Evolutionary conservation across 345 rosid genomes (phyloP).

Genomic region (Eucalyptus melliodora): DNA sequence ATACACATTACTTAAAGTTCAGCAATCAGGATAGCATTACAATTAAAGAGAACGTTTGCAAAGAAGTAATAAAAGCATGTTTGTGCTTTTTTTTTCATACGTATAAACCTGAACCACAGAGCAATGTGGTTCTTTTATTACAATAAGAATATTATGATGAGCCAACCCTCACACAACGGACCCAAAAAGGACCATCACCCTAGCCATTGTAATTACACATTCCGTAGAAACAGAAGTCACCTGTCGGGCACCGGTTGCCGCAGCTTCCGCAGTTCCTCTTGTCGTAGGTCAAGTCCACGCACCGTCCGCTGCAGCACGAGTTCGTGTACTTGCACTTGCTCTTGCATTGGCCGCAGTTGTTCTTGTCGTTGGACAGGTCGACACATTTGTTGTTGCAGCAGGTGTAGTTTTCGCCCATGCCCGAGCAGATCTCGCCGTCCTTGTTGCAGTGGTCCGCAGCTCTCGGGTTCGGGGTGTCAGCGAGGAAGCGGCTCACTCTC

Average conservation of each 20-base stretch:
- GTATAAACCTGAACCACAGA: background rate
- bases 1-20: background rate
- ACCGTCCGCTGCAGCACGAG: slow-evolving; percentile 60
- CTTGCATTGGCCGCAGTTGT: slow-evolving; percentile 75
- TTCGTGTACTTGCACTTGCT: slow-evolving; percentile 49
- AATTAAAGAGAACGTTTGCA: background rate
- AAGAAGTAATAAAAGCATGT: background rate
- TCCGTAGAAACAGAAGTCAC: slow-evolving; percentile 50
- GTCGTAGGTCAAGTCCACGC: slow-evolving; percentile 39
- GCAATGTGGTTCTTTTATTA: slow-evolving; percentile 6
- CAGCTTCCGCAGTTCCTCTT: slow-evolving; percentile 77
- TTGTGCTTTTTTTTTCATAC: background rate
- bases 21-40: background rate
- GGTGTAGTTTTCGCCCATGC: slow-evolving; percentile 5
- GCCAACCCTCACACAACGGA: background rate
- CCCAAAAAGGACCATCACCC: background rate
- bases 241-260: slow-evolving; percentile 33
- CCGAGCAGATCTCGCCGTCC: slow-evolving; percentile 20
- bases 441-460: slow-evolving; percentile 58
- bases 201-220: slow-evolving; percentile 42
- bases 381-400: slow-evolving; percentile 88
- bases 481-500: slow-evolving; percentile 51
- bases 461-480: slow-evolving; percentile 35
- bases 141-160: background rate
- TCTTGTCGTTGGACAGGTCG: slow-evolving; percentile 19